phyloP scores from a whole-genome alignment of 1,284 basidiomycete genomes.

The Naganishia sp. region DNA sequence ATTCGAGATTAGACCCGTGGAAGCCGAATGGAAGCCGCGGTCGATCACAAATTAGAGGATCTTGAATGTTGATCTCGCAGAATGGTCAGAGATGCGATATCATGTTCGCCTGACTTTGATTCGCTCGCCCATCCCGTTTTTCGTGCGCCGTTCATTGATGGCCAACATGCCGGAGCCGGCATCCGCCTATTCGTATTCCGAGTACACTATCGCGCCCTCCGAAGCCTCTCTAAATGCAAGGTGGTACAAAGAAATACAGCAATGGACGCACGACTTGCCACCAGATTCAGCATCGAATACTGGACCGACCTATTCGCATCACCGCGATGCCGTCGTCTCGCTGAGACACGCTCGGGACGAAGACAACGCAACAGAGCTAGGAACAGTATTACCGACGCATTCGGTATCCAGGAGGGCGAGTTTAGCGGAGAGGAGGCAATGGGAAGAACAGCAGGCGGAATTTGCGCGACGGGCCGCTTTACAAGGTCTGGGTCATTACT shows the following conservation, averaged over 20 bases:
- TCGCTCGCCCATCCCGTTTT: not conserved
- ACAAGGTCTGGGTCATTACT: too few relatives aligned
- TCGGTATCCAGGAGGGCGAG: conserved; percentile 20
- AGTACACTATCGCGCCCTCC: conserved; percentile 4
- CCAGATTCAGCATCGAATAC: not conserved
- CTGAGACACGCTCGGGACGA: not conserved
- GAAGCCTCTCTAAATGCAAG: conserved; percentile 17
- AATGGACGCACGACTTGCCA: conserved; percentile 15
- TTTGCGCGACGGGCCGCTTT: too few relatives aligned
- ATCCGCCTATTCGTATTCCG: conserved; percentile 6
- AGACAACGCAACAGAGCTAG: conserved; percentile 3
- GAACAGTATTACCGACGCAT: conserved; percentile 9
- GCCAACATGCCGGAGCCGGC: conserved; percentile 1
- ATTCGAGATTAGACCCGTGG: too few relatives aligned
- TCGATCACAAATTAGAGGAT: too few relatives aligned
- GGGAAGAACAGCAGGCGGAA: not conserved
- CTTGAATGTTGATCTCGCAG: too few relatives aligned
- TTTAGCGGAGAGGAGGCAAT: conserved; percentile 3
- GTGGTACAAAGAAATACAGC: conserved; percentile 19
- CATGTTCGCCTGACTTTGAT: not conserved
- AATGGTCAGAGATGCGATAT: not conserved
- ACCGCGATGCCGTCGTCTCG: too few relatives aligned
- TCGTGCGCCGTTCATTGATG: not conserved
- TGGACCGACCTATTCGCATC: too few relatives aligned
- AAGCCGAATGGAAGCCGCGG: too few relatives aligned